These are phyloP conservation scores for Fragaria vesca DNA, from an alignment of 306 rosid species.

Conservation along the genomic window DNA sequence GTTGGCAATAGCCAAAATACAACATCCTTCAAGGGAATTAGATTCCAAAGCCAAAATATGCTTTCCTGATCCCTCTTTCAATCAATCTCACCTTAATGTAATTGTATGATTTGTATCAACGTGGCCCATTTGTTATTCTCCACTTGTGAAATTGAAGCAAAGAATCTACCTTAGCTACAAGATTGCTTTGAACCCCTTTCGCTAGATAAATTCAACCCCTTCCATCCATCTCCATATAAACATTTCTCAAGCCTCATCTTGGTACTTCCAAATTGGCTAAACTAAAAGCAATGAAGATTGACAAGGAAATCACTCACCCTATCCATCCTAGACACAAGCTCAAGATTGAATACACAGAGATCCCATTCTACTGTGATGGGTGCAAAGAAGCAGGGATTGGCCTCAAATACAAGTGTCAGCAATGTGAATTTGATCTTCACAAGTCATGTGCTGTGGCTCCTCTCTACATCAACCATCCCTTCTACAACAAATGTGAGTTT, in stretches of 20 bases:
- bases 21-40: slow-evolving; percentile 28
- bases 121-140: slow-evolving; percentile 33
- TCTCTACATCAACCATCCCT: slow-evolving; percentile 34
- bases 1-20: slow-evolving; percentile 15
- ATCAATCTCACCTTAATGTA: slow-evolving; percentile 15
- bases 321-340: slow-evolving; percentile 49
- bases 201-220: slow-evolving; percentile 3
- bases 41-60: slow-evolving; percentile 33
- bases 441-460: slow-evolving; percentile 42
- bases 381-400: slow-evolving; percentile 63
- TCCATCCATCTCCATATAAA: slow-evolving; percentile 14
- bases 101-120: slow-evolving; percentile 8
- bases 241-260: neutral
- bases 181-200: slow-evolving; percentile 8
- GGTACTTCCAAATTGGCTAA: neutral
- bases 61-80: slow-evolving; percentile 20
- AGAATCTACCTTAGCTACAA: slow-evolving; percentile 28
- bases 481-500: slow-evolving; percentile 46
- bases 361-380: slow-evolving; percentile 55
- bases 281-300: slow-evolving; percentile 26
- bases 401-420: slow-evolving; percentile 46
- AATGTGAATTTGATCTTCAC: slow-evolving; percentile 47
- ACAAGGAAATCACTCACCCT: slow-evolving; percentile 45
- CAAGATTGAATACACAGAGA: slow-evolving; percentile 44
- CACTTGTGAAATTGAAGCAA: slow-evolving; percentile 35